These are phyloP conservation scores for Rutstroemia sp. DNA, from an alignment of 2,329 filamentous ascomycete species.

Conservation along the genomic window DNA sequence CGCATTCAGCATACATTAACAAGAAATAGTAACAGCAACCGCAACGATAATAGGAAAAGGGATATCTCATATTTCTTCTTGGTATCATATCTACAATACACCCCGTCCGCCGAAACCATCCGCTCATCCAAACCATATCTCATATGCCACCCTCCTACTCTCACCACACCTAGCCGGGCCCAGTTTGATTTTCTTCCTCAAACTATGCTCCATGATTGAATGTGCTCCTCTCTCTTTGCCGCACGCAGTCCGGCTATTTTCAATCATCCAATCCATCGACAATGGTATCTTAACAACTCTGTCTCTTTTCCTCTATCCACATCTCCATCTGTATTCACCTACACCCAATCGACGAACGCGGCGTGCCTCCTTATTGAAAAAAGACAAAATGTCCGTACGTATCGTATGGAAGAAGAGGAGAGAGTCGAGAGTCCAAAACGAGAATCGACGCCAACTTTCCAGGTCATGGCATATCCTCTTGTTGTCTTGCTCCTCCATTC, in stretches of 20 bases:
- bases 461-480: not conserved
- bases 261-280: not conserved
- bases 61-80: conserved; percentile 3
- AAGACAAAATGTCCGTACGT: not conserved
- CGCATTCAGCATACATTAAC: no score
- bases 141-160: not conserved
- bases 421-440: no score
- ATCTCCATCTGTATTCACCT: not conserved
- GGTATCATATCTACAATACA: conserved; percentile 10
- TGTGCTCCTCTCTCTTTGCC: no score
- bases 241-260: not conserved
- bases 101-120: not conserved
- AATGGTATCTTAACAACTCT: not conserved
- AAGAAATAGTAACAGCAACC: not conserved
- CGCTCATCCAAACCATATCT: not conserved
- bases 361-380: not conserved
- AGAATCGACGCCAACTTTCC: no score
- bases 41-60: not conserved
- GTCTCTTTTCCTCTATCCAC: not conserved
- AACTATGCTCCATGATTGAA: no score
- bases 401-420: no score
- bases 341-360: not conserved
- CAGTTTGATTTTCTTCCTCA: not conserved
- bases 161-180: not conserved
- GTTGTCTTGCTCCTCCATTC: not conserved